Base-by-base conservation (phyloP, 2,329 filamentous ascomycete genomes). In the Colletotrichum tropicale region DNA sequence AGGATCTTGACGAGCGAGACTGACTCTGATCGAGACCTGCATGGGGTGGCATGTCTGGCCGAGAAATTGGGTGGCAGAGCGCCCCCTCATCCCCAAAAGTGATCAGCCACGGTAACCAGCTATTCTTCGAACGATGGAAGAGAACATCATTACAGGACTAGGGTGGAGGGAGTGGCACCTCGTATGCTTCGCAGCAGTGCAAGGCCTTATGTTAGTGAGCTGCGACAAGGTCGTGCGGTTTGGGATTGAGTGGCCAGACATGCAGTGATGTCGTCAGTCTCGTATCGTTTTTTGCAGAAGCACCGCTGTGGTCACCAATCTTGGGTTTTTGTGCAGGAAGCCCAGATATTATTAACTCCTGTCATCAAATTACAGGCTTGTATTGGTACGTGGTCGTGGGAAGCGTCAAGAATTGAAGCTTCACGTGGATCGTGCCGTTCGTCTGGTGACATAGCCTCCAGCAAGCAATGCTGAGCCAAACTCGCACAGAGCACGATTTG, bases 1-100 rank as follows among this genome's bases (percentile, higher is more conserved):
- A 76, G 71, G 74, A 66, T 43, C 62, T 75, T 66, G 60, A 58
- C 52, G 74, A 76, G 65, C 74, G 70, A 76, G 70, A 73, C 65
- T 76, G 74, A 74, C 65, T 73, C 74, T 76, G 74, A 69, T 69
- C 70, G 60, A 76, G 71, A 70, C 66, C 52, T 74, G 60, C 70
- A 76, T 70, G 71, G 65, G 69, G 60, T 75, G 71, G 60, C 74
- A 75, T 75, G 43, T 73, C 70, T 73, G 70, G 73, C 70, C 73
- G 56, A 73, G 64, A 73, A 32, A 73, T 68, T 73, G 70, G 58
- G 64, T 68, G 70, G 70, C 58, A 75, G 69, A 67, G 56, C 69
- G 62, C 64, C 64, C 28, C 24, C 65, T 55, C 60, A 48, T 32
- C 24, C 34, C 62, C 15, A 55, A n/a, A 24, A 26, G 32, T 64